Evolutionary conservation across 2,329 filamentous ascomycete species (phyloP), one percentile per base, ranked within the genome.

Genomic region (Thermothelomyces thermophilus): DNA sequence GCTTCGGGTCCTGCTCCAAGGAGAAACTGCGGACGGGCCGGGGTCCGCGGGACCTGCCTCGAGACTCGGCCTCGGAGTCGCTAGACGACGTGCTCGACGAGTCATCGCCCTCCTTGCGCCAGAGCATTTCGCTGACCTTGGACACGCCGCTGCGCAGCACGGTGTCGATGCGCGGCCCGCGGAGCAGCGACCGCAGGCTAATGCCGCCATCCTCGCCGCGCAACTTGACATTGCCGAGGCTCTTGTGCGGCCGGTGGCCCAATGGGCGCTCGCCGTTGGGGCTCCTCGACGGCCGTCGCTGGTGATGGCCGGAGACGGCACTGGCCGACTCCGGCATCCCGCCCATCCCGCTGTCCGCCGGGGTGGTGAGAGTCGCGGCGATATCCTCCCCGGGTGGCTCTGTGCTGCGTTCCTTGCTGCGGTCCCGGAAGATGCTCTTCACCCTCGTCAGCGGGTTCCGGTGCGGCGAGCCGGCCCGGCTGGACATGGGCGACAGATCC

Each of bases 101-200:
- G 8, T 66, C 58, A 2, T 61, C 59, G 5, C 68, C 67, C 5
- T 80, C 77, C 52, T 73, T 79, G 56, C 72, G 75, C 76, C 79
- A 80, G 19, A 82, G 57, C 46, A 82, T 68, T 44, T 80, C 78
- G 26, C 76, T 73, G 13, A 82, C 64, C 58, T 74, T 79, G 22
- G 75, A 78, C 5, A 81, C 75, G 20, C 78, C 69, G 6, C 72
- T 78, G 22, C 77, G 75, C 39, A 94, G 78, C 26, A 88, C 76
- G 26, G 80, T 86, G 53, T 88, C 86, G 55, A 91, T 82, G 48
- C 86, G 76, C 43, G 82, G 79, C 2, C 83, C 84, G 68, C 89
- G 91, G 68, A 95, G 85, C 41, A 95, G 83, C 6, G 84, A 82
- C 36, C 83, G 80, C 8, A 89, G 73, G 31, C 79, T 81, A 16